These are phyloP conservation scores for Wolfiporia cocos DNA, from an alignment of 1,284 basidiomycete genomes.

Conservation along the genomic window DNA sequence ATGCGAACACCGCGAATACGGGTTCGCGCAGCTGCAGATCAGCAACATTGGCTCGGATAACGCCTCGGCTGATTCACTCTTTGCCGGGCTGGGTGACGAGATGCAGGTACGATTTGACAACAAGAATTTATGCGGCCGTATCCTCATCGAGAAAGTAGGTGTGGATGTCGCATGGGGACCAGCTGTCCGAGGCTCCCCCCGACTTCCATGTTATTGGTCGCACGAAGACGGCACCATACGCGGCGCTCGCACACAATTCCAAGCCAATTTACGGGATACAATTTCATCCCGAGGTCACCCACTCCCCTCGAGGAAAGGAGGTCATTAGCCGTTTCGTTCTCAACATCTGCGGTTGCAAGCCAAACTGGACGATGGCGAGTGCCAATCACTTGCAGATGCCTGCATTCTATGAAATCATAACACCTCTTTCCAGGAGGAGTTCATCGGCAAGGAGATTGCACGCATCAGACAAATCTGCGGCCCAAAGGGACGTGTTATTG, in stretches of 20 bases:
- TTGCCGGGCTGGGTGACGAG: conserved; percentile 78
- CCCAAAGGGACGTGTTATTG: conserved; percentile 92
- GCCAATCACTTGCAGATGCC: too few species aligned
- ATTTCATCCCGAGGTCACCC: conserved; percentile 99
- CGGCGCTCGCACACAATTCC: conserved; percentile 88
- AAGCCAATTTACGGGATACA: conserved; percentile 96
- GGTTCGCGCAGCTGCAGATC: conserved; percentile 81
- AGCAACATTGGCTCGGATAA: conserved; percentile 54
- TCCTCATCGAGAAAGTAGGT: conserved; percentile 49
- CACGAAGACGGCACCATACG: conserved; percentile 87
- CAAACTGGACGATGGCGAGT: conserved; percentile 93
- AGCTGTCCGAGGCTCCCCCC: conserved; percentile 77
- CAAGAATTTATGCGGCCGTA: not conserved
- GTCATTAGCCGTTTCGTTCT: conserved; percentile 88
- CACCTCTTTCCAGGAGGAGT: conserved; percentile 67
- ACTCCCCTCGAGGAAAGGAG: conserved; percentile 87
- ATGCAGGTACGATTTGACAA: conserved; percentile 56
- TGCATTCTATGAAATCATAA: conserved; percentile 1
- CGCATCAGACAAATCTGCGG: conserved; percentile 96
- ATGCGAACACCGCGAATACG: conserved; percentile 94
- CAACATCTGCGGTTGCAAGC: conserved; percentile 78
- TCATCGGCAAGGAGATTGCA: conserved; percentile 95
- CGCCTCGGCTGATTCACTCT: conserved; percentile 69
- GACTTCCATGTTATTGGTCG: conserved; percentile 87
- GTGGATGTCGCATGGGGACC: conserved; percentile 99